Evolutionary conservation across 2,329 filamentous ascomycete genomes (phyloP).

Genomic region (Ophiostoma populinum): DNA sequence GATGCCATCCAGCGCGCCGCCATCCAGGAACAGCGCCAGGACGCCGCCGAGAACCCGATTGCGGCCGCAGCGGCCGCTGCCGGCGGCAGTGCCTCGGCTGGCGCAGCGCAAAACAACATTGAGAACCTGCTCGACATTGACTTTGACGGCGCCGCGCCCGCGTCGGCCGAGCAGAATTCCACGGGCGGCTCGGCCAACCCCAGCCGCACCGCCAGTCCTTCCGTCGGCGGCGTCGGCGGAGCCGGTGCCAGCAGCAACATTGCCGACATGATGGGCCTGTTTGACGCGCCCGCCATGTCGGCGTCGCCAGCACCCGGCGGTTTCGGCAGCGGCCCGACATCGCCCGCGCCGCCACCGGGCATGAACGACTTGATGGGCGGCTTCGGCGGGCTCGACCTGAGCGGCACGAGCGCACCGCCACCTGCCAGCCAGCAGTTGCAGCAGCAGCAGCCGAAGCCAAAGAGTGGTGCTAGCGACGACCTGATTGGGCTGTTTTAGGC

Average conservation of each 20-base stretch:
- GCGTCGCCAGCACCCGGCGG: slow-evolving; percentile 10
- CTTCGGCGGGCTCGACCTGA: slow-evolving; percentile 66
- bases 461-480: slow-evolving; percentile 34
- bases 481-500: slow-evolving; percentile 37
- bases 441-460: slow-evolving; percentile 21
- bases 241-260: slow-evolving; percentile 26
- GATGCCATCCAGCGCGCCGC: slow-evolving; percentile 89
- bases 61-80: slow-evolving; percentile 54
- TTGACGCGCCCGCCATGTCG: slow-evolving; percentile 39
- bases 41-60: slow-evolving; percentile 84
- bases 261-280: slow-evolving; percentile 52
- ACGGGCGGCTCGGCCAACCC: slow-evolving; percentile 40
- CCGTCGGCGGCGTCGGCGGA: slow-evolving; percentile 20
- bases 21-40: slow-evolving; percentile 88
- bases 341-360: slow-evolving; percentile 23
- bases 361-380: slow-evolving; percentile 84
- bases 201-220: slow-evolving; percentile 49
- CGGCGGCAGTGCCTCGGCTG: slow-evolving; percentile 28
- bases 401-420: slow-evolving; percentile 41
- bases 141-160: slow-evolving; percentile 69
- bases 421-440: slow-evolving; percentile 43
- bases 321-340: slow-evolving; percentile 14
- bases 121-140: slow-evolving; percentile 74
- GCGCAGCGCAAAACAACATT: slow-evolving; percentile 51
- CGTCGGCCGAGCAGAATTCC: slow-evolving; percentile 47